These are phyloP conservation scores for Aureobasidium sp. DNA, from an alignment of 2,329 filamentous ascomycete genomes.

Conservation along the genomic window DNA sequence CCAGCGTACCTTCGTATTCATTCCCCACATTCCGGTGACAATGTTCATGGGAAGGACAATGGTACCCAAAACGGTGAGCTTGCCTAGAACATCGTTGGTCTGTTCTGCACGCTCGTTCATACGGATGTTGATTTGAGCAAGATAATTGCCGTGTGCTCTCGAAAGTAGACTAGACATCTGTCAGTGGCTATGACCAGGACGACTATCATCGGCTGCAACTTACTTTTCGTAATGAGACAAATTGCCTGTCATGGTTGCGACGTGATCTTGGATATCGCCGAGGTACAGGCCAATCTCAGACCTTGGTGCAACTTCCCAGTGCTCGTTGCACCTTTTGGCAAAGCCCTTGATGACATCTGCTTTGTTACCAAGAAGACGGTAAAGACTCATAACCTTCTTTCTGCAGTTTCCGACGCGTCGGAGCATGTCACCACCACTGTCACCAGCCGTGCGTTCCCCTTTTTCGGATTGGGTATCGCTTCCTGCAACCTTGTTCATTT, in stretches of 20 bases:
- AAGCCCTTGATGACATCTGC: constrained; percentile 99
- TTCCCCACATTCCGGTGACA: constrained; percentile 95
- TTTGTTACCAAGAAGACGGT: constrained; percentile 89
- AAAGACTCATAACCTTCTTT: constrained; percentile 95
- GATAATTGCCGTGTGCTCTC: constrained; percentile 89
- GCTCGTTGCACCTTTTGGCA: constrained; percentile 94
- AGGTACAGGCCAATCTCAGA: constrained; percentile 97
- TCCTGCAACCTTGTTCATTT: constrained; percentile 25
- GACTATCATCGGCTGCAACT: constrained; percentile 28
- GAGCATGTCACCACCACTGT: constrained; percentile 70
- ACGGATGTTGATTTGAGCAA: constrained; percentile 97
- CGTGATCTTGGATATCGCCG: constrained; percentile 98
- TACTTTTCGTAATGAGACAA: constrained; percentile 94
- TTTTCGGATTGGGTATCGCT: constrained; percentile 21
- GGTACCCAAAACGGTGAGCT: constrained; percentile 89
- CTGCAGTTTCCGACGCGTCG: constrained; percentile 86
- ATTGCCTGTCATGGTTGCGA: constrained; percentile 97
- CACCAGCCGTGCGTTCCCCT: constrained; percentile 34
- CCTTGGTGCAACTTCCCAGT: constrained; percentile 91
- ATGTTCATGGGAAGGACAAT: constrained; percentile 99
- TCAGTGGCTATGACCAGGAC: constrained; percentile 17
- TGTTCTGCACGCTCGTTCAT: constrained; percentile 98
- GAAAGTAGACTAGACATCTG: constrained; percentile 62
- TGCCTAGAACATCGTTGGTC: constrained; percentile 89
- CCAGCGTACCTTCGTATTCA: constrained; percentile 58